phyloP scores from a whole-genome alignment of 2,329 filamentous ascomycete species.

The Microcyclosporella mali region DNA sequence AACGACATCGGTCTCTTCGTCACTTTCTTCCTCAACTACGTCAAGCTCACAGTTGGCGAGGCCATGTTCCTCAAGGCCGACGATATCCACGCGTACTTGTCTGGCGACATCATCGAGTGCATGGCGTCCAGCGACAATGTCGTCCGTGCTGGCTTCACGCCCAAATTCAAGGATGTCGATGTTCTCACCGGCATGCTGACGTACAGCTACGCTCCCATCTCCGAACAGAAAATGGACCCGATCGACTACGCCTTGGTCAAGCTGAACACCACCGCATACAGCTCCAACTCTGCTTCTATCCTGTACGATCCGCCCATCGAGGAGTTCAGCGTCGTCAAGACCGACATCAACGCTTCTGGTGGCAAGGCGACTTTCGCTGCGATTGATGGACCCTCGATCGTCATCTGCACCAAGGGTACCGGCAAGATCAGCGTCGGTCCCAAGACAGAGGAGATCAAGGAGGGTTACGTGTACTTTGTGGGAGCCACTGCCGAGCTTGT shows the following conservation, averaged over 20 bases:
- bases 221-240: constrained; percentile 87
- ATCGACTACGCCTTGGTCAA: constrained; percentile 79
- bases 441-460: constrained; percentile 62
- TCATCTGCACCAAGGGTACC: constrained; percentile 80
- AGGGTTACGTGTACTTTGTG: constrained; percentile 55
- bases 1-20: constrained; percentile 89
- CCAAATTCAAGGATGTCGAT: constrained; percentile 94
- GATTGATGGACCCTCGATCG: constrained; percentile 80
- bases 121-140: constrained; percentile 99
- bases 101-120: constrained; percentile 94
- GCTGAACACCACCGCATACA: constrained; percentile 76
- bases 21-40: constrained; percentile 94
- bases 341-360: constrained; percentile 61
- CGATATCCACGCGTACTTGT: constrained; percentile 93
- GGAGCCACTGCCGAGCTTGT: constrained; percentile 80
- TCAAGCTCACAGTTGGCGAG: constrained; percentile 80
- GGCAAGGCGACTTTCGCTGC: constrained; percentile 84
- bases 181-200: constrained; percentile 89
- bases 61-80: constrained; percentile 94
- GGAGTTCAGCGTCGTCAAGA: constrained; percentile 86
- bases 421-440: constrained; percentile 81
- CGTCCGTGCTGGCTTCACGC: constrained; percentile 91
- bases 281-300: constrained; percentile 61
- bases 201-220: constrained; percentile 90
- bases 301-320: constrained; percentile 96